Percentiles rank a stretch among this genome's conserved stretches.
Evolutionary conservation across 805 yeast genomes (phyloP).

Genomic region (Schwanniomyces yamadae): DNA sequence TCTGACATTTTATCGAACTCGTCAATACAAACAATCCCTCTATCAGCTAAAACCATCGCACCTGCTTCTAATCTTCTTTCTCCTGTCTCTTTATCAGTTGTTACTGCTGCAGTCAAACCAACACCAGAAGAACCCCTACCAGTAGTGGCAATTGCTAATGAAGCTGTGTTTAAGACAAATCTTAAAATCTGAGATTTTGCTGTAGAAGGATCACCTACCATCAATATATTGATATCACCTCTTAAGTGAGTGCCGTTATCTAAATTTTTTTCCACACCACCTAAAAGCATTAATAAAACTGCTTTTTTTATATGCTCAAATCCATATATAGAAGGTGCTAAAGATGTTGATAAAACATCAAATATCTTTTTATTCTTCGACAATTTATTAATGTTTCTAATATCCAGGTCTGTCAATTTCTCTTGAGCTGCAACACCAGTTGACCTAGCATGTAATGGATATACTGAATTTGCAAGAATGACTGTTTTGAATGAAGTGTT

Average conservation of each 20-base stretch:
- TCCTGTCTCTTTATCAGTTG: slow-evolving; percentile 94
- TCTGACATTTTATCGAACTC: slow-evolving; percentile 99
- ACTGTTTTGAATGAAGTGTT: slow-evolving; percentile 76
- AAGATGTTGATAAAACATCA: slow-evolving; percentile 74
- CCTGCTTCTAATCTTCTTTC: slow-evolving; percentile 97
- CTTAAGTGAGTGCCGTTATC: slow-evolving; percentile 95
- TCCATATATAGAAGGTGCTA: slow-evolving; percentile 96
- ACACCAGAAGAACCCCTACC: slow-evolving; percentile 99
- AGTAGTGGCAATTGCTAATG: slow-evolving; percentile 94
- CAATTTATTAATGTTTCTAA: slow-evolving; percentile 79
- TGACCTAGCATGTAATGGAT: slow-evolving; percentile 84
- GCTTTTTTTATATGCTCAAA: slow-evolving; percentile 90
- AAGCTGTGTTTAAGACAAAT: slow-evolving; percentile 91
- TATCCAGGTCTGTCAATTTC: slow-evolving; percentile 72
- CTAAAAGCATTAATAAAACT: slow-evolving; percentile 82
- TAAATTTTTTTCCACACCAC: slow-evolving; percentile 92
- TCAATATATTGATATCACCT: slow-evolving; percentile 92
- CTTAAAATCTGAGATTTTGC: slow-evolving; percentile 95
- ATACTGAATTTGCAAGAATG: slow-evolving; percentile 85
- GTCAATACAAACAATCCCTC: slow-evolving; percentile 97
- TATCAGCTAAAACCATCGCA: slow-evolving; percentile 97
- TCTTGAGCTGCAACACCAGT: slow-evolving; percentile 75
- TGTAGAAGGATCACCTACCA: slow-evolving; percentile 99
- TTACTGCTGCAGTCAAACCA: slow-evolving; percentile 98
- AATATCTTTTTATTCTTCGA: slow-evolving; percentile 71